Base-by-base conservation (phyloP, 2,329 filamentous ascomycete species). In the Beauveria sp. region DNA sequence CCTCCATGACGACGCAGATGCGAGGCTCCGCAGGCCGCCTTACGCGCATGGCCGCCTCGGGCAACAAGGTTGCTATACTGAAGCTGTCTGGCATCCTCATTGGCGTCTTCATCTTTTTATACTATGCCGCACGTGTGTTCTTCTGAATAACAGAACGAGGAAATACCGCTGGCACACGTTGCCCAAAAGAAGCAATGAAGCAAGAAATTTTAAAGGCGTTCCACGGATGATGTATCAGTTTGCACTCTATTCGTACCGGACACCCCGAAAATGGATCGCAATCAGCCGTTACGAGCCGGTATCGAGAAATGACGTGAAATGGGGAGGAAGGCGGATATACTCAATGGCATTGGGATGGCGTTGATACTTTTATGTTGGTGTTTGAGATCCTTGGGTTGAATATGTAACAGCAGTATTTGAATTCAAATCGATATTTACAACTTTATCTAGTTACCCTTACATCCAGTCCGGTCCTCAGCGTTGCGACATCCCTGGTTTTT, bases 31-130 rank as follows among this genome's bases (percentile, higher is more conserved):
- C 92, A 14, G 81, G 83, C 54, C 85, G 95, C 14, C 77, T 99
- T 52, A 91, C 89, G 24, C 87, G 92, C 64, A 98, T 98, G 92
- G 95, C 95, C 51, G 88, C 88, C 57, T 86, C 88, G 60, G 95
- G 95, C 56, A 96, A 97, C 76, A 93, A 91, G 69, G 84, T 96
- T 46, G 93, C 95, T 18, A 88, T 98, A 45, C 75, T 99, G 64
- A 97, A 97, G 75, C 80, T 99, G 54, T 87, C 92, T 0, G 93
- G 85, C 26, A 96, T 97, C 45, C 81, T 96, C 26, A 82, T 93
- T 49, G 91, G 77, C 7, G 75, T 79, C 9, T 87, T 96, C 52
- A 69, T 98, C 59, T 74, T 92, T 62, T 71, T 96, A 45, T 98
- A 90, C 75, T 92, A 92, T 71, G 76, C 88, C 14, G 77, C 82